Evolutionary conservation across 305 asterid genomes (phyloP).

Genomic region (Fraxinus xanthoxyloides): DNA sequence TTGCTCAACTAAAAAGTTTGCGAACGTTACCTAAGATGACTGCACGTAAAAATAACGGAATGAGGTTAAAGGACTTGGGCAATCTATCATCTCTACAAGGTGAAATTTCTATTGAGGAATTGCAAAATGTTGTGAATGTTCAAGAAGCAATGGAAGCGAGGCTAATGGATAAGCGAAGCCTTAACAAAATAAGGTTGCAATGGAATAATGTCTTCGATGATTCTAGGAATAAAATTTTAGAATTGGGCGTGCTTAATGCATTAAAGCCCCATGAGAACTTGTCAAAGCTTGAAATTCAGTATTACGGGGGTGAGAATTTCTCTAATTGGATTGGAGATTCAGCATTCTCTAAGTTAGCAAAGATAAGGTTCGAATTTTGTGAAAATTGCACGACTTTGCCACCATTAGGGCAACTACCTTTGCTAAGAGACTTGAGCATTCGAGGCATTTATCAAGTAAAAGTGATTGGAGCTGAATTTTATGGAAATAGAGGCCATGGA

Average conservation of each 20-base stretch:
- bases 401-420: no score
- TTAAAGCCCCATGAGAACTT: conserved; percentile 25
- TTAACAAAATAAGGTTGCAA: conserved; percentile 16
- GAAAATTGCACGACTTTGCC: no score
- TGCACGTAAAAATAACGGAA: background rate
- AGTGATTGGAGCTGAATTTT: no score
- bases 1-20: conserved; percentile 1
- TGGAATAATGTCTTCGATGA: conserved; percentile 22
- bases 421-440: no score
- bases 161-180: conserved; percentile 21
- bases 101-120: conserved; percentile 17
- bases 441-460: no score
- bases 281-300: conserved; percentile 15
- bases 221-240: conserved; percentile 6
- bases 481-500: no score
- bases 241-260: conserved; percentile 20
- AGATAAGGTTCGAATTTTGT: no score
- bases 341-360: background rate
- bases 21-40: background rate
- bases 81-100: conserved; percentile 10
- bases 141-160: background rate
- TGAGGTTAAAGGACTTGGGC: conserved; percentile 3
- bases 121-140: conserved; percentile 26
- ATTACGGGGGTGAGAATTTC: conserved; percentile 25
- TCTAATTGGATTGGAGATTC: conserved; percentile 33